Conservation (phyloP, 768 basidiomycete species). For the Boletellus emodensis region DNA sequence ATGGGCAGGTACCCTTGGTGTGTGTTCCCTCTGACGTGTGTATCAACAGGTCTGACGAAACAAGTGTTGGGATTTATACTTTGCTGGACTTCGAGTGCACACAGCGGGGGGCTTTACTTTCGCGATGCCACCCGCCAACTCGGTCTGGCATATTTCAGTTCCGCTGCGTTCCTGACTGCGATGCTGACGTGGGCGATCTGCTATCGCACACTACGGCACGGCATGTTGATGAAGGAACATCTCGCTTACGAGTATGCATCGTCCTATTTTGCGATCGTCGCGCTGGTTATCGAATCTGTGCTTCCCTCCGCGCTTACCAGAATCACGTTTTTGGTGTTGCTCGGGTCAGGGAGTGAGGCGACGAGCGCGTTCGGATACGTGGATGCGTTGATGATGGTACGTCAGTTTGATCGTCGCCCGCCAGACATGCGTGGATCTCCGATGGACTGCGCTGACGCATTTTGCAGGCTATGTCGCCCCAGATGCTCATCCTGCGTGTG, state of each 20-base stretch:
- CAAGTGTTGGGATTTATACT: not conserved
- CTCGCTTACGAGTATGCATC: slow-evolving; percentile 6
- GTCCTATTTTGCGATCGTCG: slow-evolving; percentile 2
- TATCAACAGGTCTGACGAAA: not conserved
- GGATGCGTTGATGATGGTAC: slow-evolving; percentile 6
- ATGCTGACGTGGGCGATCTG: slow-evolving; percentile 11
- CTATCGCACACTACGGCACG: slow-evolving; percentile 5
- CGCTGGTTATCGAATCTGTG: slow-evolving; percentile 14
- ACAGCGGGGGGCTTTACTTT: not conserved
- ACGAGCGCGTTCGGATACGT: not conserved
- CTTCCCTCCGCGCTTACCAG: slow-evolving; percentile 12
- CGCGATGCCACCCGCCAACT: not conserved
- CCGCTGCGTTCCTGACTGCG: slow-evolving; percentile 1
- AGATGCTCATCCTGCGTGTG: slow-evolving; percentile 13
- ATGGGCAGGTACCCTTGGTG: not conserved
- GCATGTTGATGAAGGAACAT: not conserved
- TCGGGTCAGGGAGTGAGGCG: not conserved
- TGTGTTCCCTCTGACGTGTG: not conserved
- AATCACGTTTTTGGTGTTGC: slow-evolving; percentile 3
- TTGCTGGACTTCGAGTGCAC: not conserved
- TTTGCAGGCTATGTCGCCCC: slow-evolving; percentile 13
- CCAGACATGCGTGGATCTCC: no score
- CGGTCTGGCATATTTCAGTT: slow-evolving; percentile 1
- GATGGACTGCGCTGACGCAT: not conserved
- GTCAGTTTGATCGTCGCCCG: not conserved